Evolutionary conservation across 495 filamentous ascomycete species (phyloP), one percentile per base, ranked within the genome.

Genomic region (Penicillium angulare): DNA sequence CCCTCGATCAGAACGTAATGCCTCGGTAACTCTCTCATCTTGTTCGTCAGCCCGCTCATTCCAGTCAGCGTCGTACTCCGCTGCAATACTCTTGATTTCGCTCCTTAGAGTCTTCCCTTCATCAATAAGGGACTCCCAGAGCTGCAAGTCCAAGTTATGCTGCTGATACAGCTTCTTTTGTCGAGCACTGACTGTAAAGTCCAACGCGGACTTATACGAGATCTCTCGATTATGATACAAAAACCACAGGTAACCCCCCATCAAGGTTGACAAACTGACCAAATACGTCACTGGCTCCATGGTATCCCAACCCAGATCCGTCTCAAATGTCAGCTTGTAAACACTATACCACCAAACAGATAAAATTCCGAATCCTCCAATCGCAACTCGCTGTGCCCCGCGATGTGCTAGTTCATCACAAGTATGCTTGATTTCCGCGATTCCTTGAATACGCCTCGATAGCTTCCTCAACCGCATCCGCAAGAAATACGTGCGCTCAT

Each of bases 1-100:
- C 49, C 82, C 45, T 68, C 79, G 59, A 33, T 88, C 81, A 47
- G 87, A 76, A 56, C 80, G 85, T 57, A 95, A 65, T 7, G 84
- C 83, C 48, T 88, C 77, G 43, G 79, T 85, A 2, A 95, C 89
- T 24, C 75, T 79, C 59, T 89, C 82, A 33, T 85, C 83, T n/a
- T 83, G 81, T 36, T 90, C 85, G 65, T 96, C 89, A 43, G 73
- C 72, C 40, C 70, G 78, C 71, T 97, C 92, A 68, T 97, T 81
- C 92, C 91, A 97, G 17, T 91, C 89, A n/a, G 89, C 89, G 59
- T 93, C 90, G 68, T 96, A 96, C 64, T 96, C 89, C 20, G 84
- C 81, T 0, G 92, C 90, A 32, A 96, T 84, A 5, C 69, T 77
- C 65, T 85, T 87, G 50, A 97, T 90, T 69, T 97, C 92, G 55